Evolutionary conservation across 2,329 filamentous ascomycete species (phyloP).

Genomic region (Immersiporthe knoxdaviesiana): DNA sequence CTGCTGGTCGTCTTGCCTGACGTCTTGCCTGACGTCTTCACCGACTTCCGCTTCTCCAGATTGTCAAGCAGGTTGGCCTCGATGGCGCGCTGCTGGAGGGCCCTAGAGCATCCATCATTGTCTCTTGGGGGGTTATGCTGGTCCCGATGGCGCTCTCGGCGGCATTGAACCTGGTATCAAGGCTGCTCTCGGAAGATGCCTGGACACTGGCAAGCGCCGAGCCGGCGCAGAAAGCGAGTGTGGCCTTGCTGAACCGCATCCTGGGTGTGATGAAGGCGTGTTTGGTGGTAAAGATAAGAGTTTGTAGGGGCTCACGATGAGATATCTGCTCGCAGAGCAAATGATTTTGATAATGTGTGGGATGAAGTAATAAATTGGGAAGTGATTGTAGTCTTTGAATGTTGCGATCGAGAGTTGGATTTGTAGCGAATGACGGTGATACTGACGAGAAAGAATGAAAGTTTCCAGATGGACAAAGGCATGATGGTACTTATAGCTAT

Average conservation of each 20-base stretch:
- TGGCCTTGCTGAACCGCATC: slow-evolving; percentile 11
- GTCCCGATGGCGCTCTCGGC: neutral
- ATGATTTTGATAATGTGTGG: neutral
- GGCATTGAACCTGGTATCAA: neutral
- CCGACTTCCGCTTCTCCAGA: neutral
- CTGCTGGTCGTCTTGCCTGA: neutral
- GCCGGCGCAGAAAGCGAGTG: neutral
- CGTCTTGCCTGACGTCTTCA: too few relatives aligned
- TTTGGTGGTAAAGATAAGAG: neutral
- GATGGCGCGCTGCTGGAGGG: neutral
- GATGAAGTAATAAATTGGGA: neutral
- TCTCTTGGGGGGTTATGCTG: too few relatives aligned
- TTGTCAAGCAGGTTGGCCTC: neutral
- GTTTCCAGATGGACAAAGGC: neutral
- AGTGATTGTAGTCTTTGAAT: neutral
- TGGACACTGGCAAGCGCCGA: neutral
- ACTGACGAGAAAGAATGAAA: neutral
- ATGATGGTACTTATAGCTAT: neutral
- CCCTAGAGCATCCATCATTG: too few relatives aligned
- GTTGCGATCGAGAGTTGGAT: neutral
- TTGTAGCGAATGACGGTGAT: neutral
- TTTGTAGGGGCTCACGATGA: neutral
- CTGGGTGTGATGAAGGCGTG: neutral
- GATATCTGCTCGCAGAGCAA: neutral
- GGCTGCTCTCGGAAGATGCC: neutral